Evolutionary conservation across 2,329 filamentous ascomycete species (phyloP).

Genomic region (Ceratocystis huliohia): DNA sequence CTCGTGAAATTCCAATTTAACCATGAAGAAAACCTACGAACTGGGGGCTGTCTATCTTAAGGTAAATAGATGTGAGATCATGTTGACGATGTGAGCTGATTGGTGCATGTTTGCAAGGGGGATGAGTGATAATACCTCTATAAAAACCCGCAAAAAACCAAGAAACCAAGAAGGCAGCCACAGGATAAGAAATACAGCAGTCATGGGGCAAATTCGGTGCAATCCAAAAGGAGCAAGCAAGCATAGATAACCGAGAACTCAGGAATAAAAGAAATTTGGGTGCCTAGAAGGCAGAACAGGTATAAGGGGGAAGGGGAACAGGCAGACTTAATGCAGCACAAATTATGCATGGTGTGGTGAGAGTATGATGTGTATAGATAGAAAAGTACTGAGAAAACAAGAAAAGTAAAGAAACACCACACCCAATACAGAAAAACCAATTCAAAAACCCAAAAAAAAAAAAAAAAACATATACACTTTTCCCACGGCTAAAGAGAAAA

Average conservation of each 20-base stretch:
- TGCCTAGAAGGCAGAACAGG: neutral
- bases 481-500: no score
- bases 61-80: neutral
- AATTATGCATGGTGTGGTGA: no score
- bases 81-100: neutral
- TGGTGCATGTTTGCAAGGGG: neutral
- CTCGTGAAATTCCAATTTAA: constrained; percentile 1
- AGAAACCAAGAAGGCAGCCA: neutral
- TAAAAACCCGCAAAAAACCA: neutral
- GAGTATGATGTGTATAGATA: no score
- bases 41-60: neutral
- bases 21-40: neutral
- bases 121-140: neutral
- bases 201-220: neutral
- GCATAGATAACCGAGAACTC: neutral
- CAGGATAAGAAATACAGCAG: neutral
- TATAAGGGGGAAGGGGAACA: no score
- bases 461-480: no score
- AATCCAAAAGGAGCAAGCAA: neutral
- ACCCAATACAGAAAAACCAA: no score
- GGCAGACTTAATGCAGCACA: no score
- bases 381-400: no score
- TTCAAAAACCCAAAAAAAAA: no score
- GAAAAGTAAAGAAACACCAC: no score
- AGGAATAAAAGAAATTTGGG: neutral